Evolutionary conservation across 805 yeast genomes (phyloP).

Genomic region (Cyberlindnera bimundalis): DNA sequence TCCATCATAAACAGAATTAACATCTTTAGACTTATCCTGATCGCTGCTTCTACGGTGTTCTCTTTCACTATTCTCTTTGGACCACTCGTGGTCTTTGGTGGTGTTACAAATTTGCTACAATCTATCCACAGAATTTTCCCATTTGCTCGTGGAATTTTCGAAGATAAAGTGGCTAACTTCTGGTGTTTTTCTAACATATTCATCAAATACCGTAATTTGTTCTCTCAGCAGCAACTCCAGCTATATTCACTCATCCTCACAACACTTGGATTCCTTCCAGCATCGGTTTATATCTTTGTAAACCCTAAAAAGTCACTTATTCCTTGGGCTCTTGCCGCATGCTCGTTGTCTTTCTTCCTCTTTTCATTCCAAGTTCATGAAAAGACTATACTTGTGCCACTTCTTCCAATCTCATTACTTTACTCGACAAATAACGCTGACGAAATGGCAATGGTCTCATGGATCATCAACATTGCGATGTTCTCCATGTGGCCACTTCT

Average conservation of each 20-base stretch:
- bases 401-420: constrained; percentile 77
- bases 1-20: constrained; percentile 36
- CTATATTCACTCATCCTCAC: constrained; percentile 53
- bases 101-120: constrained; percentile 38
- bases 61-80: constrained; percentile 49
- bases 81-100: constrained; percentile 57
- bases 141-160: constrained; percentile 89
- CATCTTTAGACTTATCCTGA: constrained; percentile 52
- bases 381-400: constrained; percentile 83
- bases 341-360: constrained; percentile 83
- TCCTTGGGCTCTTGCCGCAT: constrained; percentile 74
- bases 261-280: constrained; percentile 49
- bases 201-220: constrained; percentile 60
- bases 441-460: constrained; percentile 69
- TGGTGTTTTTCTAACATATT: constrained; percentile 93
- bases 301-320: constrained; percentile 49
- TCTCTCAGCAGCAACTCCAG: constrained; percentile 57
- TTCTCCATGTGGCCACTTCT: constrained; percentile 89
- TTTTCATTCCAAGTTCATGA: constrained; percentile 97
- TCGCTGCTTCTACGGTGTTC: constrained; percentile 60
- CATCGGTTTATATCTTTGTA: constrained; percentile 47
- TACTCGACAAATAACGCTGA: constrained; percentile 49
- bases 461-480: constrained; percentile 82
- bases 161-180: constrained; percentile 94
- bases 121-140: constrained; percentile 82